Evolutionary conservation across 1,139 yeast species (phyloP), one percentile per base, ranked within the genome.

Genomic region (Geotrichum europaeum): DNA sequence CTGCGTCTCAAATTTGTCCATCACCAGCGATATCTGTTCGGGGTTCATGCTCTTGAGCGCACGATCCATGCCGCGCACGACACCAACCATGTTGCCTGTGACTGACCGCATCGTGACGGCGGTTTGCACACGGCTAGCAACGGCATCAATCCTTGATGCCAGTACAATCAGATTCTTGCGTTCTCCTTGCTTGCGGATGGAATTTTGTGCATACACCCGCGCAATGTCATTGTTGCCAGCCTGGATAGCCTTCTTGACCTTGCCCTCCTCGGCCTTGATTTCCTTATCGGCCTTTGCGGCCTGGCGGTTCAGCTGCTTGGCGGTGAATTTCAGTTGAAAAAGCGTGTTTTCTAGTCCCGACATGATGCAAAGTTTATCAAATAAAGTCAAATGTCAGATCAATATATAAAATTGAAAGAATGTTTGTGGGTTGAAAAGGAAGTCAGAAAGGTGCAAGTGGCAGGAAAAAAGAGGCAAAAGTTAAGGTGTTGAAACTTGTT

Each of bases 101-200:
- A 94, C 97, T 57, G 88, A 84, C 51, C 96, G 81, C 99, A 94
- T 94, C 0, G 98, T 92, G 4, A 92, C 97, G 0, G 99, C 98
- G 0, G 99, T 95, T 70, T 94, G 98, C 1, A 95, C 96, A 62
- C 99, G 77, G 10, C 96, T 87, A 0, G 98, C 96, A 34, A 95
- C 99, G 0, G 98, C 95, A 73, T 95, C 99, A 43, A 95, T 89
- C 61, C 98, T 77, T 0, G 96, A 89, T 0, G 97, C 88, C 63
- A 95, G 78, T 66, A 95, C 81, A 60, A 95, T 78, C 64, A 95
- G 76, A 70, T 88, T 94, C 54, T 94, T 79, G 65, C 96, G 79
- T 73, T 95, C 99, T 67, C 89, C 89, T 58, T 89, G 82, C 74
- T 95, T 95, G 62, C 99, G 82, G 58, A 95, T 90, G 55, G 99